These are phyloP conservation scores for Linaria vulgaris DNA, from an alignment of 257 asterid genomes.

Conservation along the genomic window DNA sequence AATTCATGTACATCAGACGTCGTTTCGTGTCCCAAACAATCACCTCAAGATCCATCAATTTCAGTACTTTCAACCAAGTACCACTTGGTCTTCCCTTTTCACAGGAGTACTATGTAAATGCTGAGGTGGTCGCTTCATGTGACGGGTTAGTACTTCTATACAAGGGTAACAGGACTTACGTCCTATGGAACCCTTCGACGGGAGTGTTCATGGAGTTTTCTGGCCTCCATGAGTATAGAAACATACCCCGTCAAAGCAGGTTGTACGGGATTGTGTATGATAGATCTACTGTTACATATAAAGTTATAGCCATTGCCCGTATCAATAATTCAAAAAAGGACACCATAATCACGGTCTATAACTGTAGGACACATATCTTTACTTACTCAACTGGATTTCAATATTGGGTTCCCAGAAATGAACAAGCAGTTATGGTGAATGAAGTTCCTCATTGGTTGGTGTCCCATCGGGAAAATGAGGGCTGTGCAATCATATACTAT, in stretches of 20 bases:
- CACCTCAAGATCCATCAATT: not conserved
- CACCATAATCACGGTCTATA: slow-evolving; percentile 6
- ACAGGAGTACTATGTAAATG: not conserved
- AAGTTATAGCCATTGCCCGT: not conserved
- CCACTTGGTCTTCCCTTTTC: not conserved
- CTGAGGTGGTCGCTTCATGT: slow-evolving; percentile 2
- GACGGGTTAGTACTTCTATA: slow-evolving; percentile 2
- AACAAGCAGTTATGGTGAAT: slow-evolving; percentile 7
- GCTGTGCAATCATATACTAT: not conserved
- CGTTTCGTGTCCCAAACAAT: too few species aligned
- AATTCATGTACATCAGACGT: too few species aligned
- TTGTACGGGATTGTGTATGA: slow-evolving; percentile 10
- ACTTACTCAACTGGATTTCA: not conserved
- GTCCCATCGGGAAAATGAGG: not conserved
- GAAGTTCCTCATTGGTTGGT: slow-evolving; percentile 11
- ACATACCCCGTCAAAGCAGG: not conserved
- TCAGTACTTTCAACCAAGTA: not conserved
- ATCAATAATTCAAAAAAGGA: not conserved
- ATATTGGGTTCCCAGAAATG: slow-evolving; percentile 1
- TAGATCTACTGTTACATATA: not conserved
- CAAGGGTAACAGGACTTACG: not conserved
- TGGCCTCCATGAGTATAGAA: not conserved
- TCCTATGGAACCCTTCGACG: slow-evolving; percentile 14
- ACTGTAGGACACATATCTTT: slow-evolving; percentile 3
- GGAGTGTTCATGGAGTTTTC: not conserved